Evolutionary conservation across 495 filamentous ascomycete genomes (phyloP).

Genomic region (Penicillium silybi): DNA sequence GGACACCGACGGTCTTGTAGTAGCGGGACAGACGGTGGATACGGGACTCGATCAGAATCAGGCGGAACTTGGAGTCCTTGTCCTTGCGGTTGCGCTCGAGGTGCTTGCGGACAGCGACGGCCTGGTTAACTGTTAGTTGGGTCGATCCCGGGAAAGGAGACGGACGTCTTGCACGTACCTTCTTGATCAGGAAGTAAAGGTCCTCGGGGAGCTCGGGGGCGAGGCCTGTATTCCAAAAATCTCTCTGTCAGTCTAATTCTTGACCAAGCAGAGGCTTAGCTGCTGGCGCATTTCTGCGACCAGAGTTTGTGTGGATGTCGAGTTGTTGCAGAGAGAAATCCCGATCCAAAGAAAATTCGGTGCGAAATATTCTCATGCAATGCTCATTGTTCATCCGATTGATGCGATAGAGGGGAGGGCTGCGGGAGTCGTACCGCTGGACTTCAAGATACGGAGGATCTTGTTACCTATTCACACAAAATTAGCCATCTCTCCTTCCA

Average conservation of each 20-base stretch:
- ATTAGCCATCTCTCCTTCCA: constrained; percentile 20
- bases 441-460: constrained; percentile 98
- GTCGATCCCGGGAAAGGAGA: background rate
- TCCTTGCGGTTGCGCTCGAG: constrained; percentile 99
- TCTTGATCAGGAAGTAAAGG: constrained; percentile 99
- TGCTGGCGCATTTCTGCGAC: constrained; percentile 29
- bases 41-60: constrained; percentile 99
- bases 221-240: constrained; percentile 75
- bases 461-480: constrained; percentile 73
- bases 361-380: constrained; percentile 9
- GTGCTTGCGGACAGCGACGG: constrained; percentile 99
- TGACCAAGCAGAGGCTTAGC: constrained; percentile 92
- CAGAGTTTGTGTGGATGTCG: constrained; percentile 13
- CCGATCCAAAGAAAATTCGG: constrained; percentile 3
- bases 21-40: constrained; percentile 96
- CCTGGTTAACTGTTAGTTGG: constrained; percentile 43
- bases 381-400: constrained; percentile 25
- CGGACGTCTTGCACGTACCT: constrained; percentile 54
- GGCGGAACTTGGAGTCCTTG: constrained; percentile 99
- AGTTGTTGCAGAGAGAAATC: constrained; percentile 10
- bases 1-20: constrained; percentile 98
- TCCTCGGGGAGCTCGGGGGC: constrained; percentile 97
- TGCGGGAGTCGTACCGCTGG: constrained; percentile 65
- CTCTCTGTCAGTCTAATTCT: constrained; percentile 85
- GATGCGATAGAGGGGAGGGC: constrained; percentile 16